These are phyloP conservation scores for Mycena latifolia DNA, from an alignment of 768 basidiomycete species.

Conservation along the genomic window DNA sequence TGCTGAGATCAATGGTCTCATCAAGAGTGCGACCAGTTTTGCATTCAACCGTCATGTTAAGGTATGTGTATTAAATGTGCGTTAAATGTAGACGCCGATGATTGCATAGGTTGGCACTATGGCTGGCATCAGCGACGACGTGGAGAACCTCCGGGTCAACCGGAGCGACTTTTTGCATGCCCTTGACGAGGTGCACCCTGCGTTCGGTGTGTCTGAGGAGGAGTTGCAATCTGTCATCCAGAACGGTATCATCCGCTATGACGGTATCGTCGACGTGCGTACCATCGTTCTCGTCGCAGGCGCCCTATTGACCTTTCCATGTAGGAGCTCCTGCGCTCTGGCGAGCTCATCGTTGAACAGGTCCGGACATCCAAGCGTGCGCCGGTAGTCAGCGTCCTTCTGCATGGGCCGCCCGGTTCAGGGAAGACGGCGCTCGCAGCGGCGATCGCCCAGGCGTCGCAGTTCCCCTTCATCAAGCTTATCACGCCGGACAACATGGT, in stretches of 20 bases:
- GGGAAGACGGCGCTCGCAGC: constrained; percentile 97
- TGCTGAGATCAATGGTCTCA: constrained; percentile 94
- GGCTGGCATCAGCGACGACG: constrained; percentile 96
- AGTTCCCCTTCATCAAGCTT: constrained; percentile 98
- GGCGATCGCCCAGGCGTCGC: constrained; percentile 92
- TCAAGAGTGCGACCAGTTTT: constrained; percentile 98
- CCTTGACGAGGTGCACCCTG: constrained; percentile 93
- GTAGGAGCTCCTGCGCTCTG: constrained; percentile 89
- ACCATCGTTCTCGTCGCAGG: constrained; percentile 17
- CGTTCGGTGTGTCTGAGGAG: constrained; percentile 98
- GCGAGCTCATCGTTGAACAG: constrained; percentile 92
- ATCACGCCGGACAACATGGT: constrained; percentile 98
- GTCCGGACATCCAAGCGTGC: constrained; percentile 92
- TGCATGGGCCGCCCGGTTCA: constrained; percentile 91
- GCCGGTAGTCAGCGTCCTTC: constrained; percentile 89
- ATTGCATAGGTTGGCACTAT: constrained; percentile 83
- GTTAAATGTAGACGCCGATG: neutral
- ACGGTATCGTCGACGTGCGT: constrained; percentile 79
- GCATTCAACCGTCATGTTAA: constrained; percentile 98
- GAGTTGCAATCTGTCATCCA: constrained; percentile 94
- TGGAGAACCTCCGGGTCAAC: constrained; percentile 93
- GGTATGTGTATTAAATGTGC: constrained; percentile 45
- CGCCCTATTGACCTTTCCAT: constrained; percentile 14
- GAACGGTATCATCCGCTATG: constrained; percentile 96
- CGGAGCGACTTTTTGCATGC: constrained; percentile 90